Evolutionary conservation across 768 basidiomycete genomes (phyloP).

Genomic region (Naganishia friedmannii): DNA sequence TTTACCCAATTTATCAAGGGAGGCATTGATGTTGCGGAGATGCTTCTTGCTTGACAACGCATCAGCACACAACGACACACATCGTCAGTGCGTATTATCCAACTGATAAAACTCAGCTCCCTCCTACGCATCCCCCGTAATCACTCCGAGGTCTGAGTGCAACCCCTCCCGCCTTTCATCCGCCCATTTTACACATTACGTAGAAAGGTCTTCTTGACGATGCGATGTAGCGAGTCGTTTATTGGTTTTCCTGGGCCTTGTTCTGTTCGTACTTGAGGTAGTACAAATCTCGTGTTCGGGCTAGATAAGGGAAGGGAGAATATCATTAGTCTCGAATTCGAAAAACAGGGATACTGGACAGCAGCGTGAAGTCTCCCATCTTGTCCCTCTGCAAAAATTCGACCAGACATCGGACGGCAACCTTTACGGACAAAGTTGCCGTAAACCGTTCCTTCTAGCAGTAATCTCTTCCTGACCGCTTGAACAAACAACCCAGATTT

Average conservation of each 20-base stretch:
- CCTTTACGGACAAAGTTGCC: no score
- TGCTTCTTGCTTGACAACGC: not conserved
- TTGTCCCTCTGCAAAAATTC: not conserved
- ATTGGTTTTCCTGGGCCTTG: slow-evolving; percentile 36
- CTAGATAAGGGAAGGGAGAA: not conserved
- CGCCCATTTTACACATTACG: slow-evolving; percentile 5
- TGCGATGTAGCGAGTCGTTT: not conserved
- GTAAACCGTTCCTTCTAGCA: no score
- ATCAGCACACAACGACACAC: not conserved
- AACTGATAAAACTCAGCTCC: not conserved
- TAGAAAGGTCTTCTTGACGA: not conserved
- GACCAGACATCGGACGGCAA: no score
- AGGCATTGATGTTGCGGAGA: not conserved
- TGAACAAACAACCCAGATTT: no score
- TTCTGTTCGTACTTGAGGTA: slow-evolving; percentile 74
- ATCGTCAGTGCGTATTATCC: not conserved
- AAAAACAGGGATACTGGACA: not conserved
- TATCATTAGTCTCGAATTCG: not conserved
- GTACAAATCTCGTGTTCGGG: slow-evolving; percentile 72
- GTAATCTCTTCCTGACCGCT: no score
- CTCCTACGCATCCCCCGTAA: not conserved
- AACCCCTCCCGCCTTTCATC: not conserved
- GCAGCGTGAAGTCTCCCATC: not conserved
- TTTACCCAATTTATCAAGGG: not conserved
- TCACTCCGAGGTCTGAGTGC: not conserved